These are phyloP conservation scores for Purshia tridentata DNA, from an alignment of 306 rosid genomes.

Conservation along the genomic window DNA sequence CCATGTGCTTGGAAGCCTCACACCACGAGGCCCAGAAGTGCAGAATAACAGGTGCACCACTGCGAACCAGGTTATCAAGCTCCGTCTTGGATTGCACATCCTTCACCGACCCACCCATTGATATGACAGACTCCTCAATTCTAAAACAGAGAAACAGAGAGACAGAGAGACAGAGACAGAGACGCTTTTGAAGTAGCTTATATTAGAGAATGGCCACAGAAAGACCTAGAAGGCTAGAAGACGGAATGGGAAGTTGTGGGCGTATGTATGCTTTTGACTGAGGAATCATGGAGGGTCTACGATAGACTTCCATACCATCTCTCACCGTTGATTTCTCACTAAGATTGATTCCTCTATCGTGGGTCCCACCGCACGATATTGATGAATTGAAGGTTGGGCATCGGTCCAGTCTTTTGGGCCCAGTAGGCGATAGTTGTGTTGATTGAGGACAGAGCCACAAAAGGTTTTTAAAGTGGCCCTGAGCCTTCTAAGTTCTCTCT, in stretches of 20 bases:
- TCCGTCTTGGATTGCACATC: conserved; percentile 71
- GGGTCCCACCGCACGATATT: not conserved
- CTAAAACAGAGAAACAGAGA: not conserved
- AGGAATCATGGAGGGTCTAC: not conserved
- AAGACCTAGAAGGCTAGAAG: conserved; percentile 4
- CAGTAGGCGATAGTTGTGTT: too few relatives aligned
- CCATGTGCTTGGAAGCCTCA: conserved; percentile 97
- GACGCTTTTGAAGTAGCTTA: not conserved
- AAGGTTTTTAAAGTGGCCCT: too few relatives aligned
- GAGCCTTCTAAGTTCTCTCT: too few relatives aligned
- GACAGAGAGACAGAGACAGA: not conserved
- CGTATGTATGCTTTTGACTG: not conserved
- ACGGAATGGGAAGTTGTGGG: not conserved
- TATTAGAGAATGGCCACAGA: not conserved
- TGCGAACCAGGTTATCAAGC: conserved; percentile 50
- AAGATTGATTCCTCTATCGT: not conserved
- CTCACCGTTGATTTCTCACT: not conserved
- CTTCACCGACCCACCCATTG: conserved; percentile 79
- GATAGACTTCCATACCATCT: not conserved
- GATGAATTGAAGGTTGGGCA: not conserved
- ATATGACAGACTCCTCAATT: not conserved
- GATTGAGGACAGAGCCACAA: too few relatives aligned
- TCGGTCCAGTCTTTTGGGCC: not conserved
- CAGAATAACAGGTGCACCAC: conserved; percentile 60
- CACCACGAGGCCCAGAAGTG: conserved; percentile 99